A percentile compares a stretch with the other conserved stretches of the same genome.
Evolutionary conservation across 2,329 filamentous ascomycete genomes (phyloP).

Genomic region (Fusarium heterosporum): DNA sequence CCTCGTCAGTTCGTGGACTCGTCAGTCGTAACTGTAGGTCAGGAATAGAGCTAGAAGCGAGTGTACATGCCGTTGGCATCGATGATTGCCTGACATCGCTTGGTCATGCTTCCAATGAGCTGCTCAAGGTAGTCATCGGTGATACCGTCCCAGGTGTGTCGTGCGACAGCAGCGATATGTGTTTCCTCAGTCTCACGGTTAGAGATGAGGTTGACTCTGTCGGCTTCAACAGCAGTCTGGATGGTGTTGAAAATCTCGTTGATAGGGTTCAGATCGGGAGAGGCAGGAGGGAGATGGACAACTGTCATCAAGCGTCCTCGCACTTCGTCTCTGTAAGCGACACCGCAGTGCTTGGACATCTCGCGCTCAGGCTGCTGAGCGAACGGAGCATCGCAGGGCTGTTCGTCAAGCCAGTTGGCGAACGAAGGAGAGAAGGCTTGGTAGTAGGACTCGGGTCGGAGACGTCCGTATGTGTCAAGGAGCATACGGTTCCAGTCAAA

Average conservation of each 20-base stretch:
- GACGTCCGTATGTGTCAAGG: not conserved
- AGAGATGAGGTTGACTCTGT: conserved; percentile 1
- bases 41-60: conserved; percentile 8
- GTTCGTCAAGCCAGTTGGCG: conserved; percentile 6
- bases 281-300: conserved; percentile 24
- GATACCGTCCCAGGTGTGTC: conserved; percentile 16
- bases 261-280: conserved; percentile 32
- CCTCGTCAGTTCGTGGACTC: not conserved
- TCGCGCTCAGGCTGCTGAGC: conserved; percentile 7
- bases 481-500: conserved; percentile 4
- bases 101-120: conserved; percentile 23
- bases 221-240: conserved; percentile 7
- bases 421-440: conserved; percentile 4
- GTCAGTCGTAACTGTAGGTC: not conserved
- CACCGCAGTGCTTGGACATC: not conserved
- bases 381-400: conserved; percentile 1
- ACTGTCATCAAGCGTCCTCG: not conserved
- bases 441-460: conserved; percentile 7
- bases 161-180: not conserved
- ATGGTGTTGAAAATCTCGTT: conserved; percentile 12
- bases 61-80: conserved; percentile 32
- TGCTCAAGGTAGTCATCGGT: not conserved
- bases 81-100: conserved; percentile 33
- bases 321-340: conserved; percentile 10
- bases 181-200: not conserved